Evolutionary conservation across 306 rosid species (phyloP), one percentile per base, ranked within the genome.

Genomic region (Parietaria judaica): DNA sequence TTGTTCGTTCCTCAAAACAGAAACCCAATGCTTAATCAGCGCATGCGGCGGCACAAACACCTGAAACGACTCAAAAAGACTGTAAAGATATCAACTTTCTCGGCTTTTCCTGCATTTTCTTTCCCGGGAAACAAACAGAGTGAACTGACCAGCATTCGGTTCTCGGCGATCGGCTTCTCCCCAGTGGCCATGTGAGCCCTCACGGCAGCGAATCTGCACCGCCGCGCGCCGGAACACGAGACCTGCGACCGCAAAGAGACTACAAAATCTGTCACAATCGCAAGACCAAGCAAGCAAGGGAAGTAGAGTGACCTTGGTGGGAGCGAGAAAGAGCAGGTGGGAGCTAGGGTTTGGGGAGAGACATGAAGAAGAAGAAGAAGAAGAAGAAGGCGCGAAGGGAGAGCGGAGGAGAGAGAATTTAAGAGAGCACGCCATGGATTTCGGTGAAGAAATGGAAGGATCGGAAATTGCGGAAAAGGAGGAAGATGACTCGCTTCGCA

Each of bases 21-120:
- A 92, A 80, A 92, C 95, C 99, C 96, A 92, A 63, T 86, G 99
- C 80, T 92, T 92, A 79, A 92, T 84, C 83, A 92, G 78, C 12
- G 90, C 81, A 71, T 92, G 99, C 0, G 99, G 96, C 11, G 99
- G 99, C 48, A 92, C 96, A 56, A 56, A 88, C 3, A 92, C 95
- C 99, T 92, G 64, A 41, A 34, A 15, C n/a, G 15, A 9, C 13
- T 49, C 13, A 49, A 14, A n/a, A 23, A 38, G 51, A 8, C 14
- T 10, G 9, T 16, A 4, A 52, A 3, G 8, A 14, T 0, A 37
- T 51, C 45, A 14, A 16, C 41, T 43, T 15, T 16, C 11, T 13
- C 23, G 23, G 6, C 12, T 15, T 50, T 23, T 31, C 34, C 3
- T 0, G 52, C 36, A 60, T 44, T 60, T 43, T 44, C 13, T 12